Evolutionary conservation across 306 rosid genomes (phyloP).

Genomic region (Amphicarpaea edgeworthii): DNA sequence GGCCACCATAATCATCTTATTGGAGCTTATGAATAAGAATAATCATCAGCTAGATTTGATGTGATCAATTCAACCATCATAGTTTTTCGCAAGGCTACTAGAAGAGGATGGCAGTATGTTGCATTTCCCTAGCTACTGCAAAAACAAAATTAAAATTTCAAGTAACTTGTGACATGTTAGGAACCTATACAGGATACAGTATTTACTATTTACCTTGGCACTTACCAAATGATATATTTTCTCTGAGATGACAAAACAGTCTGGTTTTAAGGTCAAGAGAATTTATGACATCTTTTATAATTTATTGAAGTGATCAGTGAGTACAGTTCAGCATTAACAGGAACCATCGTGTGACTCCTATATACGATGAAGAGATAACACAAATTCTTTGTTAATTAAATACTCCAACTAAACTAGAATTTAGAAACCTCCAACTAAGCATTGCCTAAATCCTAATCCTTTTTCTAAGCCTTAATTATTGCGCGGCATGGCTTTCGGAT

Average conservation of each 20-base stretch:
- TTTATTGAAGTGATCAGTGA: slow-evolving; percentile 18
- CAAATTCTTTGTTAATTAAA: not conserved
- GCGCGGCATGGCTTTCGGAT: not conserved
- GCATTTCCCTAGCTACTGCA: not conserved
- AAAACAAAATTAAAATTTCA: not conserved
- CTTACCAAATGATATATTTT: not conserved
- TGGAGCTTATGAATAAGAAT: slow-evolving; percentile 21
- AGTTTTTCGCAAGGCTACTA: slow-evolving; percentile 26
- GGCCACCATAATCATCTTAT: slow-evolving; percentile 41
- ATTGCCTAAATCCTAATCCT: slow-evolving; percentile 6
- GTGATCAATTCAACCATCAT: slow-evolving; percentile 18
- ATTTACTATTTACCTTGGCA: not conserved
- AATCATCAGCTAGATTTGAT: slow-evolving; percentile 30
- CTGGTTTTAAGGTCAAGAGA: not conserved
- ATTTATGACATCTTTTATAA: slow-evolving; percentile 19
- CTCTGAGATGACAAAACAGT: not conserved
- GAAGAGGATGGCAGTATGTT: not conserved
- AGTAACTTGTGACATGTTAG: not conserved
- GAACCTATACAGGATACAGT: not conserved
- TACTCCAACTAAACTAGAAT: too few relatives aligned
- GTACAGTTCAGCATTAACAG: slow-evolving; percentile 30
- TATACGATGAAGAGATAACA: slow-evolving; percentile 25
- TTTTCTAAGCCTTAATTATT: not conserved
- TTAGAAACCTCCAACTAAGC: slow-evolving; percentile 4
- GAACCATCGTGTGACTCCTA: slow-evolving; percentile 37